Evolutionary conservation across 108 stramenopile genomes (phyloP), one percentile per base, ranked within the genome.

Genomic region (Chaetoceros tenuissimus): DNA sequence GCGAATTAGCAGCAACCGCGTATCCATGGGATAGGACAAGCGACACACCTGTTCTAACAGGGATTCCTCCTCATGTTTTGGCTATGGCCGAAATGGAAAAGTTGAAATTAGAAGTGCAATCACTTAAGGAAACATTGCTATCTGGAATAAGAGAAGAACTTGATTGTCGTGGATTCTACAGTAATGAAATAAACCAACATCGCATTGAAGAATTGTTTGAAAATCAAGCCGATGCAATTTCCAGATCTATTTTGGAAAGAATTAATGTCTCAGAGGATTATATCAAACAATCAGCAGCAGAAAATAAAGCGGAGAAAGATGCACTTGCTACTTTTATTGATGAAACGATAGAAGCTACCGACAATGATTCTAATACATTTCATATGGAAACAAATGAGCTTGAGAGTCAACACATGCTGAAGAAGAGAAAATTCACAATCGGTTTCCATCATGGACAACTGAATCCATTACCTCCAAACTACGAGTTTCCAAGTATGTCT

Each of bases 11-110:
- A 40, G 23, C 21, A 3, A 47, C 50, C 3, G 48, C 20, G 48
- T 51, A 26, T 21, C 57, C 64, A 48, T 65, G 64, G 64, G 26
- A 63, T 28, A 55, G 46, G 48, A 65, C 48, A 34, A 28, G 47
- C 0, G 20, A 2, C 40, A 63, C 54, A 27, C 62, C 62, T 2
- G 31, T n/a, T 8, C 55, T 58, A n/a, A 58, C 55, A 23, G 64
- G 64, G 24, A 34, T 65, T 31, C 55, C 64, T 8, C 64, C 64
- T 10, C 64, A 57, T 51, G 22, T 65, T 27, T 31, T 31, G 1
- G 17, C 49, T 24, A 17, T 65, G n/a, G 55, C 57, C 20, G 2
- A 58, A 34, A 17, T 63, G 19, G 54, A 55, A 28, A 1, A 5
- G 5, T 22, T 63, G 26, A 27, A 55, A 40, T 13, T 10, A 13